These are phyloP conservation scores for Aquilaria yunnanensis DNA, from an alignment of 345 rosid genomes.

Conservation along the genomic window DNA sequence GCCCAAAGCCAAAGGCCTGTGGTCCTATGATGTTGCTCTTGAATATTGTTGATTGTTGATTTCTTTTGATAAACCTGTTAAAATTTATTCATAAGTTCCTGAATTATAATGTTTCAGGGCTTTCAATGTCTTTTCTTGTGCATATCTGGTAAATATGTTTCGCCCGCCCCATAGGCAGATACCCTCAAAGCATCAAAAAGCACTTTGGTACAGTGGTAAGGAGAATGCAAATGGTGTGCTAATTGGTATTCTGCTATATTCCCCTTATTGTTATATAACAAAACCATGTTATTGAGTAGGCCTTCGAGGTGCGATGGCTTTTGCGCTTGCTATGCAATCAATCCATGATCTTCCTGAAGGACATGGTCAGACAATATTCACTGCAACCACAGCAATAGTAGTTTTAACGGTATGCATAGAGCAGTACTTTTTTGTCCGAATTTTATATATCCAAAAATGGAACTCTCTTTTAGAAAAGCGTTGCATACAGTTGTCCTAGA, in stretches of 20 bases:
- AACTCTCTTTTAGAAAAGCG: background rate
- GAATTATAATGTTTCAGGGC: conserved; percentile 53
- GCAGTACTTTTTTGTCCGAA: conserved; percentile 4
- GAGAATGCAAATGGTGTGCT: conserved; percentile 8
- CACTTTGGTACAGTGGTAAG: conserved; percentile 99
- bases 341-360: conserved; percentile 97
- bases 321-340: conserved; percentile 99
- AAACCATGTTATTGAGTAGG: conserved; percentile 38
- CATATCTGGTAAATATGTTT: conserved; percentile 78
- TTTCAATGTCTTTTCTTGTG: conserved; percentile 88
- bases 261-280: conserved; percentile 10
- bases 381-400: conserved; percentile 96
- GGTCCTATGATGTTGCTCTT: too few relatives aligned
- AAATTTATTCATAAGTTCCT: conserved; percentile 22
- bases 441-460: background rate
- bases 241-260: conserved; percentile 2
- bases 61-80: background rate
- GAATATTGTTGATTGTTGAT: background rate
- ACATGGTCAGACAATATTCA: conserved; percentile 96
- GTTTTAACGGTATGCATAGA: conserved; percentile 67
- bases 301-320: conserved; percentile 99
- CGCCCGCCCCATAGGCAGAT: conserved; percentile 76
- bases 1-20: background rate
- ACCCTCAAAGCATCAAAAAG: conserved; percentile 91
- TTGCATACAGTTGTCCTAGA: too few relatives aligned